These are phyloP conservation scores for Termitomyces sp. DNA, from an alignment of 768 basidiomycete species.

Conservation along the genomic window DNA sequence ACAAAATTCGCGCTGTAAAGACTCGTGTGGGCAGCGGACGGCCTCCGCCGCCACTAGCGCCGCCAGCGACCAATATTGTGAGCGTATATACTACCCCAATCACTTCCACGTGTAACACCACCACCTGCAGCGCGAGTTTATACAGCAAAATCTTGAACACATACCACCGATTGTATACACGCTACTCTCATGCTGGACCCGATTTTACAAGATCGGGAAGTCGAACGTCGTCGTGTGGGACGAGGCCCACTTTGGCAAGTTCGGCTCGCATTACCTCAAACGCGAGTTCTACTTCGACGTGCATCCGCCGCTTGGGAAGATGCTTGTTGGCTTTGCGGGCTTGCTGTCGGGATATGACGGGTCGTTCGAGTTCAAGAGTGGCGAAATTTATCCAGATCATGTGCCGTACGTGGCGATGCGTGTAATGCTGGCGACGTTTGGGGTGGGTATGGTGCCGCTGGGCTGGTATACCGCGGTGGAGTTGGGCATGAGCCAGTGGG, in stretches of 20 bases:
- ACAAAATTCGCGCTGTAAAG: conserved; percentile 40
- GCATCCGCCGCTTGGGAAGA: conserved; percentile 97
- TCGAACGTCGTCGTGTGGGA: conserved; percentile 93
- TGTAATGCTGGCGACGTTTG: conserved; percentile 91
- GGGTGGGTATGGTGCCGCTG: conserved; percentile 92
- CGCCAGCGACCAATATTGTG: conserved; percentile 67
- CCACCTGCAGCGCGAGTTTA: conserved; percentile 60
- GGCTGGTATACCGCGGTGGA: conserved; percentile 97
- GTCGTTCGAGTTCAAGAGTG: conserved; percentile 91
- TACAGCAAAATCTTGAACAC: conserved; percentile 78
- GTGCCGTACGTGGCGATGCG: conserved; percentile 96
- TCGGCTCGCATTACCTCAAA: conserved; percentile 97
- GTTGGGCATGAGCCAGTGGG: conserved; percentile 86
- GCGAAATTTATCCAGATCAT: conserved; percentile 73
- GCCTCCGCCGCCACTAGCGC: conserved; percentile 55
- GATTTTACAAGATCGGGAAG: conserved; percentile 90
- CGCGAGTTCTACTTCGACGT: conserved; percentile 99
- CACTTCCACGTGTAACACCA: conserved; percentile 19
- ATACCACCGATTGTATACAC: conserved; percentile 85
- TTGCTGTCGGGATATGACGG: conserved; percentile 91
- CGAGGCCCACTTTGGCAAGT: conserved; percentile 99
- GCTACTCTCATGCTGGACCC: conserved; percentile 90
- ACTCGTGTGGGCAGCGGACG: conserved; percentile 56
- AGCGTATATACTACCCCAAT: conserved; percentile 26
- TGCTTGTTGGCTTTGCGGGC: conserved; percentile 95